Conservation (phyloP, 2,329 filamentous ascomycete genomes). For the Diplodia seriata region DNA sequence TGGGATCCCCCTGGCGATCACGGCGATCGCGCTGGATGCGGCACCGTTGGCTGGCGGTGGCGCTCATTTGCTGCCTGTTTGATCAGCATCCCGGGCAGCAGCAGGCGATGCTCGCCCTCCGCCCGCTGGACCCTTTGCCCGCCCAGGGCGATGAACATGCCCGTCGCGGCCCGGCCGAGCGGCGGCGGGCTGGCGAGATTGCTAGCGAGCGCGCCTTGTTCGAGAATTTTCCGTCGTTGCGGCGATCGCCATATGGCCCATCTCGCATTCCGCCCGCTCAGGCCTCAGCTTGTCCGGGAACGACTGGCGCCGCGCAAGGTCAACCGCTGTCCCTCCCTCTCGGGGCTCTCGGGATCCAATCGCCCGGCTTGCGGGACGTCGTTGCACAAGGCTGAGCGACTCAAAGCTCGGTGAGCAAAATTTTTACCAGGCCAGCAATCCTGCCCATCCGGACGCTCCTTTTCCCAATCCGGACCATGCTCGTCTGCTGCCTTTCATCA, state of each 20-base stretch:
- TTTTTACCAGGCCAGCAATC: background rate
- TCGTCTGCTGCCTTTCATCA: conserved; percentile 26
- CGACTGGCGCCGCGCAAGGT: conserved; percentile 24
- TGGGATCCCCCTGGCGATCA: conserved; percentile 31
- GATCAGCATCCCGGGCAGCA: conserved; percentile 24
- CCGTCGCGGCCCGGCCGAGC: conserved; percentile 13
- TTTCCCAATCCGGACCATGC: conserved; percentile 6
- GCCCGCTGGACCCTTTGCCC: conserved; percentile 18
- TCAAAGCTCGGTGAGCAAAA: conserved; percentile 23
- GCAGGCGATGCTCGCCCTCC: conserved; percentile 7
- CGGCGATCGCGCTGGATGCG: conserved; percentile 27
- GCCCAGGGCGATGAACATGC: background rate
- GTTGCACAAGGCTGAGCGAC: conserved; percentile 30
- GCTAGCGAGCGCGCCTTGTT: conserved; percentile 7
- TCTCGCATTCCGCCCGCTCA: conserved; percentile 29
- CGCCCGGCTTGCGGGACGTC: conserved; percentile 29
- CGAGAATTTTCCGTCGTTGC: conserved; percentile 23
- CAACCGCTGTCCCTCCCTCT: conserved; percentile 28
- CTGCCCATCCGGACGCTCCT: conserved; percentile 19
- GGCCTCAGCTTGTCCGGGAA: conserved; percentile 27
- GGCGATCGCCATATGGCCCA: conserved; percentile 27
- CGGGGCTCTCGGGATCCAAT: conserved; percentile 31
- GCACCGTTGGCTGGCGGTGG: conserved; percentile 23
- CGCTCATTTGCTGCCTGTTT: conserved; percentile 22
- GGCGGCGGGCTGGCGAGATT: background rate